phyloP scores from a whole-genome alignment of 1,284 basidiomycete species.

The Apiotrichum sp. region DNA sequence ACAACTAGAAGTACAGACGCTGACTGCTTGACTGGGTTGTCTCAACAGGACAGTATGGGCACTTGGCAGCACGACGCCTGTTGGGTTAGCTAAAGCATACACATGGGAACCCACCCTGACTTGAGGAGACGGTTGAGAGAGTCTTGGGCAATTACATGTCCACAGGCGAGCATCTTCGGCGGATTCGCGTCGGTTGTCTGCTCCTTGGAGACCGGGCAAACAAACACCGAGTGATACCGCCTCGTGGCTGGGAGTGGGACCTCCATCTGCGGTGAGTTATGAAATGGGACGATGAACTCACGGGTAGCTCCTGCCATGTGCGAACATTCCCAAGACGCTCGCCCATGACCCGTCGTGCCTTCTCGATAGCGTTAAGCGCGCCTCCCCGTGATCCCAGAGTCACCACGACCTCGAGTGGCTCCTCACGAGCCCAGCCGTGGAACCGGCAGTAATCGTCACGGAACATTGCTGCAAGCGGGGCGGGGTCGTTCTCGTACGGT shows the following conservation, averaged over 20 bases:
- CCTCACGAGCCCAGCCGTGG: conserved; percentile 78
- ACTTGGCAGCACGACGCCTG: conserved; percentile 43
- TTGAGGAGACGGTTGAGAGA: conserved; percentile 80
- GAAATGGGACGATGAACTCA: conserved; percentile 46
- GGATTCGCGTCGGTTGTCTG: conserved; percentile 89
- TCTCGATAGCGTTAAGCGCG: conserved; percentile 81
- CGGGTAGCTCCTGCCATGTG: conserved; percentile 84
- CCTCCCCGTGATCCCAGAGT: conserved; percentile 80
- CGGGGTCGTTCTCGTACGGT: conserved; percentile 24
- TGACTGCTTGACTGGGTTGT: conserved; percentile 36
- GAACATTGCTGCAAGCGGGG: conserved; percentile 73
- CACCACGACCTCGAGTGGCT: conserved; percentile 76
- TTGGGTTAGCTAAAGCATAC: background rate
- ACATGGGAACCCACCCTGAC: conserved; percentile 60
- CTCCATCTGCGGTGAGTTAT: conserved; percentile 63
- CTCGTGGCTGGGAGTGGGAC: conserved; percentile 79
- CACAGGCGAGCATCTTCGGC: conserved; percentile 95
- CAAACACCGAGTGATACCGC: conserved; percentile 92
- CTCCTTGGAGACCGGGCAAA: conserved; percentile 96
- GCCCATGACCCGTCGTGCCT: conserved; percentile 85
- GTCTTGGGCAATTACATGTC: conserved; percentile 87
- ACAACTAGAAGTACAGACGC: conserved; percentile 40
- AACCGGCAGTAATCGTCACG: conserved; percentile 82
- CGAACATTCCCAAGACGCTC: conserved; percentile 78
- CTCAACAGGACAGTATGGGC: conserved; percentile 47